phyloP scores from a whole-genome alignment of 2,329 filamentous ascomycete genomes.

The Pseudomassariella vexata region DNA sequence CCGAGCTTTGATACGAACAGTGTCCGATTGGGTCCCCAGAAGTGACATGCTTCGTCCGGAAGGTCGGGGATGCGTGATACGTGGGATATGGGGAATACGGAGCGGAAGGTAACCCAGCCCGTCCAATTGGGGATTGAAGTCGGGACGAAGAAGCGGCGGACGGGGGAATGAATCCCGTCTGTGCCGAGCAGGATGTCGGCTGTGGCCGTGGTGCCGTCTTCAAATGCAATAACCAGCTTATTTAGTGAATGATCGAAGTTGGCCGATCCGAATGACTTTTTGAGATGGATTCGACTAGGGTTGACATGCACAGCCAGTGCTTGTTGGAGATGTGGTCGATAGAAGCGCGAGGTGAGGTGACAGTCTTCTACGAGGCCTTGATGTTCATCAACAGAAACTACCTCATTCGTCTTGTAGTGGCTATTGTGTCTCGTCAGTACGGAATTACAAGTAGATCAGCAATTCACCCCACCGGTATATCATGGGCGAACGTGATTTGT shows the following conservation, averaged over 20 bases:
- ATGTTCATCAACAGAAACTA: conserved; percentile 36
- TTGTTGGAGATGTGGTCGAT: conserved; percentile 42
- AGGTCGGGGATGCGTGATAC: conserved; percentile 32
- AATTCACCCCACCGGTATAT: conserved; percentile 31
- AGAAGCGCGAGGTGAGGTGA: conserved; percentile 38
- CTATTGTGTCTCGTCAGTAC: conserved; percentile 13
- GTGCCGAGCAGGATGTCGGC: conserved; percentile 46
- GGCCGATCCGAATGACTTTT: conserved; percentile 33
- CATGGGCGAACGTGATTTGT: conserved; percentile 35
- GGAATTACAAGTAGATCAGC: not conserved
- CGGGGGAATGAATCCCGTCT: conserved; percentile 46
- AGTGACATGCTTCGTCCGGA: conserved; percentile 35
- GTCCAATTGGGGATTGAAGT: conserved; percentile 32
- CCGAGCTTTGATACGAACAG: conserved; percentile 38
- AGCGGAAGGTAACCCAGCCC: conserved; percentile 37
- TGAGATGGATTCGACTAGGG: conserved; percentile 32
- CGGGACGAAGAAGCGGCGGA: conserved; percentile 37
- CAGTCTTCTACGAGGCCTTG: conserved; percentile 27
- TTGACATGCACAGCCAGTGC: conserved; percentile 40
- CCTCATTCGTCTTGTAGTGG: conserved; percentile 36
- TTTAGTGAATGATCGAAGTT: conserved; percentile 18
- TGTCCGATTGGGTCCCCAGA: conserved; percentile 35
- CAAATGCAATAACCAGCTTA: conserved; percentile 34
- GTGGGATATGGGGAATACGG: conserved; percentile 35
- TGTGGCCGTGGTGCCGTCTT: conserved; percentile 35